Conservation (phyloP, 305 asterid species). For the Petunia hybrid region DNA sequence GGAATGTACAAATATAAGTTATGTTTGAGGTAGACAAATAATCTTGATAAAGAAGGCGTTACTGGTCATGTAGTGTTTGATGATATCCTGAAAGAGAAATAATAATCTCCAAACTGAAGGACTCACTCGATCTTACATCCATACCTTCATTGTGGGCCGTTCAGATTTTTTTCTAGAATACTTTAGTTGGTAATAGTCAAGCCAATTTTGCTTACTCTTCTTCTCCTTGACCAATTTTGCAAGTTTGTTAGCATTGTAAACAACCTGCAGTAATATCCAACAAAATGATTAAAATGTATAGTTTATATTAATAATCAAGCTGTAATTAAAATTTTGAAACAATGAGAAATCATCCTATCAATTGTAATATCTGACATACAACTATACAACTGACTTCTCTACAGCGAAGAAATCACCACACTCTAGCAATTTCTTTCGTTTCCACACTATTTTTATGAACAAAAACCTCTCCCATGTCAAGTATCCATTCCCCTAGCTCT, state of each 20-base stretch:
- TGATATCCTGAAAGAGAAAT: conserved; percentile 9
- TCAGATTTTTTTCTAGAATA: conserved; percentile 66
- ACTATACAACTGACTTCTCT: conserved; percentile 20
- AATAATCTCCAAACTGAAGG: background rate
- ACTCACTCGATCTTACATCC: conserved; percentile 6
- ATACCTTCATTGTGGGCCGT: conserved; percentile 82
- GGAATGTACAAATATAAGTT: background rate
- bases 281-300: conserved; percentile 29
- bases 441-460: no score
- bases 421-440: background rate
- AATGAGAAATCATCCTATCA: conserved; percentile 26
- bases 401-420: background rate
- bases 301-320: background rate
- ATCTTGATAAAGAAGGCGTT: background rate
- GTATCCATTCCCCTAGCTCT: background rate
- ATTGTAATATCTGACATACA: conserved; percentile 7
- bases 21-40: conserved; percentile 2
- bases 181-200: conserved; percentile 83
- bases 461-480: no score
- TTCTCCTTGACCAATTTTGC: conserved; percentile 74
- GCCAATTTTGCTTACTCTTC: conserved; percentile 80
- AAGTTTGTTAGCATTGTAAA: conserved; percentile 83
- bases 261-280: conserved; percentile 55
- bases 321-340: background rate
- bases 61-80: background rate